Conservation (phyloP, 2,329 filamentous ascomycete species). For the Paracamarosporium sp. region DNA sequence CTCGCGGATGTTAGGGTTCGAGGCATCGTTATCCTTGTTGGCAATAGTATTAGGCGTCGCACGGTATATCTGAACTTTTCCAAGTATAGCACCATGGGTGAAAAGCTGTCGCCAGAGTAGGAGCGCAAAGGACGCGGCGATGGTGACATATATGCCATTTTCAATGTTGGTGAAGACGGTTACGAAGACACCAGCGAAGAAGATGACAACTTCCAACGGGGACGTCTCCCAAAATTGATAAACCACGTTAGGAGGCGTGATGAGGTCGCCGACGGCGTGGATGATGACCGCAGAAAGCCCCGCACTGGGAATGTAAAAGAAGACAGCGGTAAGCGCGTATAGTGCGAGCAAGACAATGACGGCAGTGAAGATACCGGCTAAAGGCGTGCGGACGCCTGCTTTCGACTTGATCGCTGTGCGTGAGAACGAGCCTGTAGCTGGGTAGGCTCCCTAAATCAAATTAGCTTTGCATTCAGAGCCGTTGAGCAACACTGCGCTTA, state of each 20-base stretch:
- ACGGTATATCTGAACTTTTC: conserved; percentile 82
- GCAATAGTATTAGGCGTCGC: conserved; percentile 78
- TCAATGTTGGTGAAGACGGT: conserved; percentile 90
- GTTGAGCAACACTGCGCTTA: conserved; percentile 56
- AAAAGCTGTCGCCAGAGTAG: conserved; percentile 85
- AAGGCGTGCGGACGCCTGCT: conserved; percentile 88
- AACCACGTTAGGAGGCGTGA: conserved; percentile 87
- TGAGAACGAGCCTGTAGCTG: conserved; percentile 93
- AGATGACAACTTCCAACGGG: conserved; percentile 88
- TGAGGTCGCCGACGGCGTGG: conserved; percentile 90
- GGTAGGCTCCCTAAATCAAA: conserved; percentile 60
- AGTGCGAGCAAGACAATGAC: conserved; percentile 86
- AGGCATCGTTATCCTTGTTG: conserved; percentile 34
- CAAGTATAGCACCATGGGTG: conserved; percentile 78
- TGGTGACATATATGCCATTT: conserved; percentile 88
- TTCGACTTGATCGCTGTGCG: conserved; percentile 97
- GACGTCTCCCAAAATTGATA: conserved; percentile 97
- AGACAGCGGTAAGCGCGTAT: conserved; percentile 85
- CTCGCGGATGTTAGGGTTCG: conserved; percentile 28
- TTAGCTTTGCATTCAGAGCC: neutral
- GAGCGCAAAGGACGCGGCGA: conserved; percentile 76
- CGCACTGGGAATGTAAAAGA: conserved; percentile 90
- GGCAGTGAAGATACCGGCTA: conserved; percentile 88
- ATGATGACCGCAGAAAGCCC: conserved; percentile 89
- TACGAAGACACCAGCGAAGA: conserved; percentile 90